phyloP scores from a whole-genome alignment of 306 rosid genomes.

The Prunus fruticosa region DNA sequence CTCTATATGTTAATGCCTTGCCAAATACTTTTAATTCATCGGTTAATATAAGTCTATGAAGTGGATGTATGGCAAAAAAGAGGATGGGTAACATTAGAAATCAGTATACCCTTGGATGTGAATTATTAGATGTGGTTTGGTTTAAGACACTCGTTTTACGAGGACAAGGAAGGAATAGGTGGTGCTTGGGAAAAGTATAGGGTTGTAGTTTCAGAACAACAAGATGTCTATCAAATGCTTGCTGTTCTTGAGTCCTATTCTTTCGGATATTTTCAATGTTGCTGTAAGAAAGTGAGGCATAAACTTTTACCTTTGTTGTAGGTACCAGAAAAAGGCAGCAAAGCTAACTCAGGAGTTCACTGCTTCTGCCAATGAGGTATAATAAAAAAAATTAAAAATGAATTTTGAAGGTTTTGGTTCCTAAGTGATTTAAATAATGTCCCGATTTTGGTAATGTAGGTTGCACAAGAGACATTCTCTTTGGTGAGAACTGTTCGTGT shows the following conservation, averaged over 20 bases:
- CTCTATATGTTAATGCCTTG: constrained; percentile 8
- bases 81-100: neutral
- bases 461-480: constrained; percentile 94
- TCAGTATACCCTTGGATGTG: neutral
- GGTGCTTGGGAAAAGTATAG: neutral
- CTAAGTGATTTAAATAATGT: neutral
- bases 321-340: constrained; percentile 94
- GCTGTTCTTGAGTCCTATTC: neutral
- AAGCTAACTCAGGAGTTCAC: constrained; percentile 78
- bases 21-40: neutral
- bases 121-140: neutral
- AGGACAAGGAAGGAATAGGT: neutral
- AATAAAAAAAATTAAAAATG: constrained; percentile 21
- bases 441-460: constrained; percentile 42
- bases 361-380: constrained; percentile 93
- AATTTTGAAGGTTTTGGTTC: constrained; percentile 13
- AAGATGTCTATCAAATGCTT: neutral
- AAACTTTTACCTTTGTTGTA: constrained; percentile 29
- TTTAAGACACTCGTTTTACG: neutral
- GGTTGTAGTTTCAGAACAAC: neutral
- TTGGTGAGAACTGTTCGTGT: constrained; percentile 91
- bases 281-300: neutral
- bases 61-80: neutral
- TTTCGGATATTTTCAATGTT: neutral
- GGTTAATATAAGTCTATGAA: neutral